Evolutionary conservation across 2,329 filamentous ascomycete genomes (phyloP).

Genomic region (Aspergillus sergii): DNA sequence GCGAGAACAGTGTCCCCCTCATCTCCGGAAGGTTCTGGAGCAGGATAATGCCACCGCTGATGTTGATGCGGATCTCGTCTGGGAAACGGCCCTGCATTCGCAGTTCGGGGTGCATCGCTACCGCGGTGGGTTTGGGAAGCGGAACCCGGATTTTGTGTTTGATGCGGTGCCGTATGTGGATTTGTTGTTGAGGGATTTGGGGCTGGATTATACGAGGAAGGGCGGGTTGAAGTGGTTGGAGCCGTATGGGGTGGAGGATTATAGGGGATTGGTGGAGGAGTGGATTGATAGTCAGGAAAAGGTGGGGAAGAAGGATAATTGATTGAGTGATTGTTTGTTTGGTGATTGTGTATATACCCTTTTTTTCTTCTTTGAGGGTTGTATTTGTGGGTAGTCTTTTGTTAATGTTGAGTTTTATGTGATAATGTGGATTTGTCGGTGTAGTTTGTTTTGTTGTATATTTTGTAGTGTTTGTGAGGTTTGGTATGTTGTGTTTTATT

Average conservation of each 20-base stretch:
- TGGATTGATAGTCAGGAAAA: slow-evolving; percentile 27
- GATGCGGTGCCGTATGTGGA: slow-evolving; percentile 76
- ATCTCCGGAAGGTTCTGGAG: slow-evolving; percentile 4
- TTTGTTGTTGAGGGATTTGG: slow-evolving; percentile 66
- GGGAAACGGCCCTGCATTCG: slow-evolving; percentile 64
- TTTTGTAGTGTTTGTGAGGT: too few species aligned
- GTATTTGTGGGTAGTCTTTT: background rate
- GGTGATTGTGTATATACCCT: background rate
- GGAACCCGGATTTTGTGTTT: slow-evolving; percentile 67
- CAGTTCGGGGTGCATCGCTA: slow-evolving; percentile 73
- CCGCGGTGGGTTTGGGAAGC: slow-evolving; percentile 59
- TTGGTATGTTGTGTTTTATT: too few species aligned
- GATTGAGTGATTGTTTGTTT: background rate
- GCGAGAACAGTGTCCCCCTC: slow-evolving; percentile 25
- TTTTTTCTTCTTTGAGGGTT: background rate
- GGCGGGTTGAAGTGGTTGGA: slow-evolving; percentile 36
- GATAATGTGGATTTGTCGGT: too few species aligned
- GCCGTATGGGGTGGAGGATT: slow-evolving; percentile 45
- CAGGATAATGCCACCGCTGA: background rate
- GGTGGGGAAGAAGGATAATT: background rate
- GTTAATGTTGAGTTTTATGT: too few species aligned
- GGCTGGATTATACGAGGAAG: slow-evolving; percentile 51
- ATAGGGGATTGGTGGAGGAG: slow-evolving; percentile 45
- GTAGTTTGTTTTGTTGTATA: too few species aligned
- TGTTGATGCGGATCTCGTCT: slow-evolving; percentile 41